Percentiles rank a stretch among this genome's conserved stretches.
phyloP scores from a whole-genome alignment of 129 eudicot genomes.

The Flaveria ramosissima region DNA sequence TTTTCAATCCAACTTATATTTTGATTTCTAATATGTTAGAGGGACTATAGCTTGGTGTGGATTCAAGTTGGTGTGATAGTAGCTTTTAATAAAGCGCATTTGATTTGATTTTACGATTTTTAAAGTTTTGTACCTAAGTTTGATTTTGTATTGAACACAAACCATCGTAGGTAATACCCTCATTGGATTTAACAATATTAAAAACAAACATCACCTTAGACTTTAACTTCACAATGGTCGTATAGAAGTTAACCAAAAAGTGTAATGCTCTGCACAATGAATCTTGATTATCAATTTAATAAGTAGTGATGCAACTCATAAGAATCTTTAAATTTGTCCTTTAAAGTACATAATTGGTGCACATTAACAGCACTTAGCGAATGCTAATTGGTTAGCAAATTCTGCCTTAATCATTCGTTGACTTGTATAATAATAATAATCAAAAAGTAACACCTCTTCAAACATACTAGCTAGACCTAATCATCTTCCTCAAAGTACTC shows the following conservation, averaged over 20 bases:
- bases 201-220: background rate
- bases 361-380: constrained; percentile 31
- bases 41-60: too few species aligned
- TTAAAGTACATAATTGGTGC: constrained; percentile 28
- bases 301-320: background rate
- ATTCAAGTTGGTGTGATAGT: background rate
- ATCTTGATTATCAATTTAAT: background rate
- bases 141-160: too few species aligned
- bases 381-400: constrained; percentile 34
- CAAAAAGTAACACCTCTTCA: constrained; percentile 28
- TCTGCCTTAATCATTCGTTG: constrained; percentile 37
- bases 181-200: too few species aligned
- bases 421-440: constrained; percentile 28
- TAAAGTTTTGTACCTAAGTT: too few species aligned
- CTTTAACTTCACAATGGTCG: background rate
- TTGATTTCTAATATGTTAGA: background rate
- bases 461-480: constrained; percentile 28
- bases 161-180: too few species aligned
- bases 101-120: too few species aligned
- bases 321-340: constrained; percentile 24
- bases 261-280: background rate
- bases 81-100: too few species aligned
- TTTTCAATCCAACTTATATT: background rate
- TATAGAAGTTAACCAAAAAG: background rate
- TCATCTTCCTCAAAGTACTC: constrained; percentile 34